A percentile compares a stretch with the other conserved stretches of the same genome.
Evolutionary conservation across 768 basidiomycete genomes (phyloP).

Genomic region (Lentinus tigrinus): DNA sequence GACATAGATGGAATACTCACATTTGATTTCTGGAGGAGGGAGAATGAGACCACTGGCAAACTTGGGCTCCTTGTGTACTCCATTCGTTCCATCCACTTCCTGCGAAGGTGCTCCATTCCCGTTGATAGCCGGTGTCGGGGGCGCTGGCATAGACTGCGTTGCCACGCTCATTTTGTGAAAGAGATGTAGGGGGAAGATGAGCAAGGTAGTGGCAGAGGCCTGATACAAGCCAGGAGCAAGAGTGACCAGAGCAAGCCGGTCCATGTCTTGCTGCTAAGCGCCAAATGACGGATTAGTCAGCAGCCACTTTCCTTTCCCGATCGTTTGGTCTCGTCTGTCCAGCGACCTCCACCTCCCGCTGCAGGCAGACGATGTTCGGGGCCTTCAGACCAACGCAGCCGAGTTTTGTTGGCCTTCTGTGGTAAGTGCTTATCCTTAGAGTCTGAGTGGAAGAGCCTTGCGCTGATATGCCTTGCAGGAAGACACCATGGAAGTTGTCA

Average conservation of each 20-base stretch:
- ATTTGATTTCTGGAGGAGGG: slow-evolving; percentile 94
- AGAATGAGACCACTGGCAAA: slow-evolving; percentile 88
- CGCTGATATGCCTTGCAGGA: slow-evolving; percentile 50
- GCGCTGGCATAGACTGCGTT: slow-evolving; percentile 33
- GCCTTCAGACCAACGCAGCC: slow-evolving; percentile 75
- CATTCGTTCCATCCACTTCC: slow-evolving; percentile 38
- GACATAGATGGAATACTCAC: slow-evolving; percentile 38
- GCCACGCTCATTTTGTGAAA: slow-evolving; percentile 40
- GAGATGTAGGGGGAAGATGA: slow-evolving; percentile 18
- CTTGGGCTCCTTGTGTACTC: slow-evolving; percentile 35
- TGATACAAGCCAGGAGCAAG: slow-evolving; percentile 1
- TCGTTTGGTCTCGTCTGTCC: slow-evolving; percentile 7
- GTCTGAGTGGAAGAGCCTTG: neutral
- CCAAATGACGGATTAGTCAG: slow-evolving; percentile 23
- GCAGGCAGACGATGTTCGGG: slow-evolving; percentile 65
- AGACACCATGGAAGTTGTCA: slow-evolving; percentile 92
- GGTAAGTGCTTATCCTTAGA: slow-evolving; percentile 48
- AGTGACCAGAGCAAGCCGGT: slow-evolving; percentile 2
- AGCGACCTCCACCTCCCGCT: slow-evolving; percentile 10
- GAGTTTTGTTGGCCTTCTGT: slow-evolving; percentile 76
- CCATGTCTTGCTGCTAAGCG: neutral
- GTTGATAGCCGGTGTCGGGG: slow-evolving; percentile 35
- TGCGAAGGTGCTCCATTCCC: slow-evolving; percentile 42
- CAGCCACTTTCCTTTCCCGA: slow-evolving; percentile 16
- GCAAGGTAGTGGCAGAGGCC: slow-evolving; percentile 2